Conservation (phyloP, 2,329 filamentous ascomycete species). For the Aspergillus viridinutans region DNA sequence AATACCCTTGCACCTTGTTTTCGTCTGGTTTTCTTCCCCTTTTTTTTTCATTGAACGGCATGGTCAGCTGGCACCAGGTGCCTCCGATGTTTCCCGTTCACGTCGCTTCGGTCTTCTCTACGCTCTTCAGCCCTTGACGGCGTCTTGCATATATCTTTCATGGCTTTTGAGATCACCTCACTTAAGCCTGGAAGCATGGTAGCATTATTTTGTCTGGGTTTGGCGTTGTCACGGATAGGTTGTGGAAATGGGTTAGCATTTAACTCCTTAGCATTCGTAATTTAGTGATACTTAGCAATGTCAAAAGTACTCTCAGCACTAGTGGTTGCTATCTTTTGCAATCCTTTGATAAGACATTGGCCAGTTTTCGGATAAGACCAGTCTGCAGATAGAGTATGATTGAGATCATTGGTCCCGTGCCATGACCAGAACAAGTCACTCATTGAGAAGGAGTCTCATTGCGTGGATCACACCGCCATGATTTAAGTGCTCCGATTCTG, state of each 20-base stretch:
- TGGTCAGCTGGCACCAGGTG: background rate
- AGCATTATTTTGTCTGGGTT: background rate
- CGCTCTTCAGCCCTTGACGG: background rate
- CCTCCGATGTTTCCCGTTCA: background rate
- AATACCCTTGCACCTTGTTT: slow-evolving; percentile 7
- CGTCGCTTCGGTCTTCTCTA: background rate
- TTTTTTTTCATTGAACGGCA: background rate
- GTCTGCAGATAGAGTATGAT: background rate
- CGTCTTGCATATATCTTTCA: background rate
- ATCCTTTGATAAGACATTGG: background rate
- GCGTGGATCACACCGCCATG: background rate
- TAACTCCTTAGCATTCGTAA: background rate
- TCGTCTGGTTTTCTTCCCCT: background rate
- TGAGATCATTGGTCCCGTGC: no score
- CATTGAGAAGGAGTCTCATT: background rate
- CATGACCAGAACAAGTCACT: no score
- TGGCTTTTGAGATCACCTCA: background rate
- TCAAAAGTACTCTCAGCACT: background rate
- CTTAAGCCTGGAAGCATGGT: background rate
- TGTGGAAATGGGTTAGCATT: background rate
- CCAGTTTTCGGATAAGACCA: background rate
- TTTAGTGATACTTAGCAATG: background rate
- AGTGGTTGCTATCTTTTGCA: background rate
- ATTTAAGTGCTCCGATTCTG: background rate
- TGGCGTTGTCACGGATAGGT: background rate